A percentile compares a stretch with the other conserved stretches of the same genome.
phyloP scores from a whole-genome alignment of 2,329 filamentous ascomycete genomes.

The Sporothrix globosa region DNA sequence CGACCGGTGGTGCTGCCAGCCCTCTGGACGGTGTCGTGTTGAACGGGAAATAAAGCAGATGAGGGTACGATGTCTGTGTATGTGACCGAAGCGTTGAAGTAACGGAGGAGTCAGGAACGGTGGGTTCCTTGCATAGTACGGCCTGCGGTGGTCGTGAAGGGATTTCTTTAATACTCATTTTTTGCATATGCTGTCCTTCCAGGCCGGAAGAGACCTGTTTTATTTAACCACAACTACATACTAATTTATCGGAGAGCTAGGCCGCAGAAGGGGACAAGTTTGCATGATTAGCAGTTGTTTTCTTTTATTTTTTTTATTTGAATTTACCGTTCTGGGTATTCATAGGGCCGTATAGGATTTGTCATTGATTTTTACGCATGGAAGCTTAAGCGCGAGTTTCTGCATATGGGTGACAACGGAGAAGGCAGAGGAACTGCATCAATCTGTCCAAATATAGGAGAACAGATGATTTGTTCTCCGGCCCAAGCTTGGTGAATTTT shows the following conservation, averaged over 20 bases:
- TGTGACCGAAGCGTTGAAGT: not conserved
- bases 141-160: not conserved
- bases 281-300: not conserved
- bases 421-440: not conserved
- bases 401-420: not conserved
- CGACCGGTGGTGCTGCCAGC: conserved; percentile 47
- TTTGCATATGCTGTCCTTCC: conserved; percentile 22
- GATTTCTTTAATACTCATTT: not conserved
- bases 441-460: not conserved
- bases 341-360: conserved; percentile 13
- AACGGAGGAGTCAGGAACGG: not conserved
- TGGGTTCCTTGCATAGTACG: not conserved
- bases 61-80: no score
- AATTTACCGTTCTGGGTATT: not conserved
- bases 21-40: conserved; percentile 50
- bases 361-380: conserved; percentile 8
- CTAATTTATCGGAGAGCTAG: conserved; percentile 2
- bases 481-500: not conserved
- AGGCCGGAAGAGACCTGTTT: not conserved
- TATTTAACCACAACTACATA: conserved; percentile 19
- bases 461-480: not conserved
- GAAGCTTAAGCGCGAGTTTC: not conserved
- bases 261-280: not conserved
- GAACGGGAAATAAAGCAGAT: conserved; percentile 46
- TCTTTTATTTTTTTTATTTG: not conserved